Evolutionary conservation across 176 grass and related monocot species (phyloP).

Genomic region (Ananas comosus): DNA sequence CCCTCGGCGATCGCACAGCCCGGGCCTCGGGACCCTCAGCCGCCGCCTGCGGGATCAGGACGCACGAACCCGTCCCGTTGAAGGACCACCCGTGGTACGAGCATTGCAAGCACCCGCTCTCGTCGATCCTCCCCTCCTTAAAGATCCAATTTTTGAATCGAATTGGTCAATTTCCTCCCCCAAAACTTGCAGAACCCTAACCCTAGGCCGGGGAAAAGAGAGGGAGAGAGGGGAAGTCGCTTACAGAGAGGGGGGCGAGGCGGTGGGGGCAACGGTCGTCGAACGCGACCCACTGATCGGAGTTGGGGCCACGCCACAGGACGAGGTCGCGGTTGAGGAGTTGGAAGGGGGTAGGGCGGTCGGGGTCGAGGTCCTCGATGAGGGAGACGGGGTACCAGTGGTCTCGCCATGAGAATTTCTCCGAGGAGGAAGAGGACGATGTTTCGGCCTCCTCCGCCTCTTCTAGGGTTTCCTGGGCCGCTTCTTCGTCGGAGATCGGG

Average conservation of each 20-base stretch:
- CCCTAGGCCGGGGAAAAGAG: background rate
- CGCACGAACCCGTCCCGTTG: constrained; percentile 59
- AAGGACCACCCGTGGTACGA: constrained; percentile 98
- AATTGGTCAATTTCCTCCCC: too few species aligned
- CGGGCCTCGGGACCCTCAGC: constrained; percentile 53
- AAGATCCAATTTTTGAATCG: background rate
- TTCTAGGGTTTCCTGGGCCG: background rate
- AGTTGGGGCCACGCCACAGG: constrained; percentile 83
- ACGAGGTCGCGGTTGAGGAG: constrained; percentile 97
- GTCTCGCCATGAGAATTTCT: constrained; percentile 85
- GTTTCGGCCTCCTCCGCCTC: constrained; percentile 31
- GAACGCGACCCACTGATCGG: constrained; percentile 67
- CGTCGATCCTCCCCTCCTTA: constrained; percentile 82
- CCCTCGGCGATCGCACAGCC: constrained; percentile 41
- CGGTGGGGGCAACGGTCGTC: constrained; percentile 95
- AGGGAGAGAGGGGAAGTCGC: background rate
- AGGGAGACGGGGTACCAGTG: constrained; percentile 96
- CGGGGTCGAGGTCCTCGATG: constrained; percentile 82
- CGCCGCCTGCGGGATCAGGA: constrained; percentile 73
- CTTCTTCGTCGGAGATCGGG: constrained; percentile 32
- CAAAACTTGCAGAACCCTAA: background rate
- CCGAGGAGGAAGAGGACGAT: constrained; percentile 28
- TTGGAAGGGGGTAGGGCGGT: constrained; percentile 74
- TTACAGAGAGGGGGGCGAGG: constrained; percentile 85
- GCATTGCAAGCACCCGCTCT: constrained; percentile 89